phyloP scores from a whole-genome alignment of 1,284 basidiomycete genomes.

The Heterobasidion parviporum region DNA sequence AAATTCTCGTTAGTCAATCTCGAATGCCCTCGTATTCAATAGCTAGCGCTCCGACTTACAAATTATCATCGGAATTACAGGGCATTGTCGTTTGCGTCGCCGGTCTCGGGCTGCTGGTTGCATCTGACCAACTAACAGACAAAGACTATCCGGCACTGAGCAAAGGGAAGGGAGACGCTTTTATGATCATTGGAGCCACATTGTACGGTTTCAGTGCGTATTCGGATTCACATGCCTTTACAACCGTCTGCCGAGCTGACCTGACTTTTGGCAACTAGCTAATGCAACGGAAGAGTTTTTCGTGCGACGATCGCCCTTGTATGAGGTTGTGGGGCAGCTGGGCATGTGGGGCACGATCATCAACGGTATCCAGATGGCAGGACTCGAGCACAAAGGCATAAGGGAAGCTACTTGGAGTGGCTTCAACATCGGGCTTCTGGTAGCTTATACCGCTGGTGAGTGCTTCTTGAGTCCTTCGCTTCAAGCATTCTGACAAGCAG shows the following conservation, averaged over 20 bases:
- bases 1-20: conserved; percentile 48
- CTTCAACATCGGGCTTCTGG: conserved; percentile 41
- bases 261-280: conserved; percentile 29
- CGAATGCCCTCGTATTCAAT: neutral
- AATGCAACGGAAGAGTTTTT: conserved; percentile 85
- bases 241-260: neutral
- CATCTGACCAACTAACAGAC: conserved; percentile 60
- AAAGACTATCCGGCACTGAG: conserved; percentile 61
- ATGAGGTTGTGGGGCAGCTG: conserved; percentile 80
- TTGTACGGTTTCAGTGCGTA: conserved; percentile 76
- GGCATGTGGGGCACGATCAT: conserved; percentile 80
- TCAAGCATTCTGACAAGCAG: conserved; percentile 9
- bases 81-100: conserved; percentile 68
- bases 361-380: conserved; percentile 70
- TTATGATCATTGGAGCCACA: conserved; percentile 80
- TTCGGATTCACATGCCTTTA: neutral
- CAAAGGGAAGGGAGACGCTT: conserved; percentile 73
- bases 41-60: neutral
- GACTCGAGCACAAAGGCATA: conserved; percentile 65
- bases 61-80: conserved; percentile 22
- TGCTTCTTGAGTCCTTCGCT: neutral
- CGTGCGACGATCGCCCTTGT: conserved; percentile 71
- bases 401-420: conserved; percentile 63
- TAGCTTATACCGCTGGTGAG: neutral
- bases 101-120: conserved; percentile 72